Evolutionary conservation across 2,329 filamentous ascomycete species (phyloP).

Genomic region (Aspergillus costaricaensis): DNA sequence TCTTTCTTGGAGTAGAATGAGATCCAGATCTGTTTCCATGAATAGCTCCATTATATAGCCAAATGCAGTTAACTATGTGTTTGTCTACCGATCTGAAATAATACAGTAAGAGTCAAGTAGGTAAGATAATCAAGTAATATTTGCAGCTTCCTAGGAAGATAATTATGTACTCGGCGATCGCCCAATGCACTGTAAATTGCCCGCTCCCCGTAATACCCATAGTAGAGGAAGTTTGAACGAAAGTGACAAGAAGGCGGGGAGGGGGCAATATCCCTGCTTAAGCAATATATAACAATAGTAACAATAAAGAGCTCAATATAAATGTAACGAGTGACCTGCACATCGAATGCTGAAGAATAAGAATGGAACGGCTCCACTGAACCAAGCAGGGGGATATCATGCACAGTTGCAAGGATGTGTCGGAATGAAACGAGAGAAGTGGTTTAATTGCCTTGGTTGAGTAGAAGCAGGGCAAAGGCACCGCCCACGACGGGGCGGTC

Average conservation of each 20-base stretch:
- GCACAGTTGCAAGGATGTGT: not conserved
- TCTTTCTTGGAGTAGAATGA: not conserved
- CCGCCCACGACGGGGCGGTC: constrained; percentile 57
- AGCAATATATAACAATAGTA: constrained; percentile 2
- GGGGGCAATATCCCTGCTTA: too few relatives aligned
- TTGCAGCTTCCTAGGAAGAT: constrained; percentile 3
- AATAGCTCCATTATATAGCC: too few relatives aligned
- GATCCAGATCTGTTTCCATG: not conserved
- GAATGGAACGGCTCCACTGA: not conserved
- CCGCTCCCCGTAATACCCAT: not conserved
- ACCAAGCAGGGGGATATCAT: not conserved
- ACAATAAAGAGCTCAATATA: constrained; percentile 5
- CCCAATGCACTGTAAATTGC: not conserved
- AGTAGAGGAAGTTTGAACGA: too few relatives aligned
- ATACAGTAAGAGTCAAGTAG: not conserved
- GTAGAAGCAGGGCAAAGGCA: constrained; percentile 50
- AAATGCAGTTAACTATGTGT: too few relatives aligned
- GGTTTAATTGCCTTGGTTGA: constrained; percentile 19
- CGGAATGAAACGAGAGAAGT: not conserved
- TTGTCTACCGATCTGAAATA: not conserved
- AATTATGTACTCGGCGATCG: constrained; percentile 4
- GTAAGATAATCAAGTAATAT: not conserved
- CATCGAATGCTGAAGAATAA: not conserved
- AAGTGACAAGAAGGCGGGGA: too few relatives aligned
- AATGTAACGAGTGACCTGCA: constrained; percentile 10